Evolutionary conservation across 805 yeast genomes (phyloP), one percentile per base, ranked within the genome.

Genomic region (Zygosaccharomyces siamensis): DNA sequence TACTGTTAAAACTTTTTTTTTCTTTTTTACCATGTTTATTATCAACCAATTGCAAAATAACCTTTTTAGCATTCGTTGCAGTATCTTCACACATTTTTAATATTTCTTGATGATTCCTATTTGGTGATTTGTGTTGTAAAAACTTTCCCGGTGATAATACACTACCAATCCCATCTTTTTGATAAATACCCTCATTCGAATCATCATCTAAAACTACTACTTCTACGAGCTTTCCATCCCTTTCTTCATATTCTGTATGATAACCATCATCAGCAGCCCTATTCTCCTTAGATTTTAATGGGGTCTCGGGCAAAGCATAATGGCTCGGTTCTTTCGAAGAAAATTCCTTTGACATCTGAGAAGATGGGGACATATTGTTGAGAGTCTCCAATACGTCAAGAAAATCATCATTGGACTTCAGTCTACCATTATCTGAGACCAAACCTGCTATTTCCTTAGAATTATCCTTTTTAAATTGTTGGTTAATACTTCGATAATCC

Each of bases 1-100:
- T 50, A 7, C 28, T 26, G 12, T 20, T 18, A 11, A 14, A 18
- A 7, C 4, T 21, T n/a, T 26, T 21, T n/a, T 18, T 36, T 8
- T 26, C 23, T 32, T 35, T 28, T 1, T 48, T 45, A 27, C 50
- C 49, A 12, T 35, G 24, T 2, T 48, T 45, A 23, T 52, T 47
- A 12, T 52, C 47, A 2, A 58, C 55, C 12, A 65, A 47, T 18
- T 55, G 55, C 38, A 57, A 48, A 11, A 66, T 59, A 4, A 61
- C 47, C 12, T 41, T 46, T 43, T 56, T 62, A 3, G 66, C 66
- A 26, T 58, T 51, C 23, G 51, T 53, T 43, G 68, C 64, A 23
- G 63, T 57, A 32, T 53, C 45, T 43, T 65, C 68, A 43, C 70
- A 66, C 57, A 66, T 47, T 7, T 47, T 46, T 24, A 59, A 43